These are phyloP conservation scores for Fusarium hainanense DNA, from an alignment of 2,329 filamentous ascomycete species.

Conservation along the genomic window DNA sequence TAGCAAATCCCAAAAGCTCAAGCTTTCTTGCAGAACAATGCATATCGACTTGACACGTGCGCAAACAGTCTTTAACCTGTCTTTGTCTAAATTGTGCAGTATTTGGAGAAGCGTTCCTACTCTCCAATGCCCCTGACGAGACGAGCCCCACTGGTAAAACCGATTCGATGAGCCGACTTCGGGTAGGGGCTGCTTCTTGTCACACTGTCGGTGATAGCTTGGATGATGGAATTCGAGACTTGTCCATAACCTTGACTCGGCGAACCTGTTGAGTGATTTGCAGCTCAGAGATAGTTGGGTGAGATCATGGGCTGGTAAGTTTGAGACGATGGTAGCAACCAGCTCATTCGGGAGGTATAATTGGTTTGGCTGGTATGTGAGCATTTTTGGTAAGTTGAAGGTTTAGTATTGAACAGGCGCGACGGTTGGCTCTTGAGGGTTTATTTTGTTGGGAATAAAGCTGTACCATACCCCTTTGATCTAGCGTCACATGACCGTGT, in stretches of 20 bases:
- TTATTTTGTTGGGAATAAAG: background rate
- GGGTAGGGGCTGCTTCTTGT: background rate
- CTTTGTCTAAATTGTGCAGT: background rate
- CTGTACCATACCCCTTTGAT: background rate
- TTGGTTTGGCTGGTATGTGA: background rate
- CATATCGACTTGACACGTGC: background rate
- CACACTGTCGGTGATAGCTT: background rate
- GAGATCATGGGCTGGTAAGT: background rate
- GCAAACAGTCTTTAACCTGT: background rate
- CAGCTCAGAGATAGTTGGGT: background rate
- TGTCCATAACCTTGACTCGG: background rate
- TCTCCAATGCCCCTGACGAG: background rate
- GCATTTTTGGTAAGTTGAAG: background rate
- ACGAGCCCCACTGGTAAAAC: background rate
- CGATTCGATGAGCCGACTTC: background rate
- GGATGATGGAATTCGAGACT: background rate
- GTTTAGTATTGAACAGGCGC: background rate
- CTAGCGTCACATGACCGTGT: background rate
- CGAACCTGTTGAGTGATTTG: background rate
- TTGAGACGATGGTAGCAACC: background rate
- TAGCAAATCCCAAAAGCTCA: background rate
- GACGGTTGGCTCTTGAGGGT: background rate
- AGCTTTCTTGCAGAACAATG: background rate
- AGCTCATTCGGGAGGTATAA: background rate
- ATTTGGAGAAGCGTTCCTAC: background rate